phyloP scores from a whole-genome alignment of 2,329 filamentous ascomycete species.

The Nothopassalora personata region DNA sequence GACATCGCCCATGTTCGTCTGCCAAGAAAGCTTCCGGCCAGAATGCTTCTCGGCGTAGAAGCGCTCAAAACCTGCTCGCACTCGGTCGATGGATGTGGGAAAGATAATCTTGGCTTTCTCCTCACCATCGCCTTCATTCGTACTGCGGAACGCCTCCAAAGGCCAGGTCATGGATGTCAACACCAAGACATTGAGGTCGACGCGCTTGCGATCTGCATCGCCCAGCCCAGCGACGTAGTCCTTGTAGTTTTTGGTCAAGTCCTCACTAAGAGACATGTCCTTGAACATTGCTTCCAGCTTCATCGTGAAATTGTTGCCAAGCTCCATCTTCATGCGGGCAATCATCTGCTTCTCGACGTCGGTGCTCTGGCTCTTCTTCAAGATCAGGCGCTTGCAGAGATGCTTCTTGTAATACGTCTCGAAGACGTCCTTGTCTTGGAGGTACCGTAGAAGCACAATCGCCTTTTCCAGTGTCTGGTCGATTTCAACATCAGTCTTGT shows the following conservation, averaged over 20 bases:
- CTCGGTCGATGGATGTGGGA: constrained; percentile 64
- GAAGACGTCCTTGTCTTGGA: constrained; percentile 89
- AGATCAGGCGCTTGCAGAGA: constrained; percentile 76
- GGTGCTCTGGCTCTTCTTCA: constrained; percentile 82
- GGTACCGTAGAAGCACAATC: constrained; percentile 78
- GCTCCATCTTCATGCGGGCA: constrained; percentile 90
- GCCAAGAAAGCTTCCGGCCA: constrained; percentile 84
- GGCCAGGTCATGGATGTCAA: constrained; percentile 95
- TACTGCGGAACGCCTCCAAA: constrained; percentile 71
- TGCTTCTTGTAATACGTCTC: constrained; percentile 99
- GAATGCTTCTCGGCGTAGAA: constrained; percentile 86
- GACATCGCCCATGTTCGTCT: constrained; percentile 68
- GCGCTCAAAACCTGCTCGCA: constrained; percentile 80
- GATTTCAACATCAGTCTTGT: constrained; percentile 83
- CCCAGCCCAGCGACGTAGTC: constrained; percentile 58
- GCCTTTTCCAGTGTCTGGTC: constrained; percentile 82
- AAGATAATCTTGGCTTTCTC: constrained; percentile 59
- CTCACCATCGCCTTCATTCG: constrained; percentile 49
- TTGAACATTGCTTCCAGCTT: constrained; percentile 98
- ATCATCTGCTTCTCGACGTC: constrained; percentile 96
- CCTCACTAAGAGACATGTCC: constrained; percentile 83
- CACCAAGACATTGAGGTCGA: constrained; percentile 79
- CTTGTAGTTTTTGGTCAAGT: constrained; percentile 73
- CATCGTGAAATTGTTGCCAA: constrained; percentile 87
- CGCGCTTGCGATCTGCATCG: constrained; percentile 55